These are phyloP conservation scores for Leccinum subgranulosum DNA, from an alignment of 768 basidiomycete species.

Conservation along the genomic window DNA sequence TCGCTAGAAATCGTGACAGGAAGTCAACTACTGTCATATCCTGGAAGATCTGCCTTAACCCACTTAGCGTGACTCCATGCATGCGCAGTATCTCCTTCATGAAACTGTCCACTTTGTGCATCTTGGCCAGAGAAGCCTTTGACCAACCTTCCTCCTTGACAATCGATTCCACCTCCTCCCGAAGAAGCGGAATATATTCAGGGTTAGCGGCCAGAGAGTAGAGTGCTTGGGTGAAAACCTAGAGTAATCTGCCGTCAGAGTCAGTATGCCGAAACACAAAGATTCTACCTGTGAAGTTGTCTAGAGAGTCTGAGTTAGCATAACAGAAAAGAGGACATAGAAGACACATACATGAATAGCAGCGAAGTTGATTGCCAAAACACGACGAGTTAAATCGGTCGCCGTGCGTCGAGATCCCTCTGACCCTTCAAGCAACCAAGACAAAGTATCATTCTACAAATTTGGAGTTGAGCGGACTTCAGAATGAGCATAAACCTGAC, in stretches of 20 bases:
- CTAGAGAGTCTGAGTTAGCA: neutral
- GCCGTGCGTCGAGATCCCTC: slow-evolving; percentile 8
- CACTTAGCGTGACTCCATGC: slow-evolving; percentile 27
- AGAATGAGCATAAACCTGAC: neutral
- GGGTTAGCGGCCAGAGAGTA: slow-evolving; percentile 11
- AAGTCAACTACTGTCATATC: neutral
- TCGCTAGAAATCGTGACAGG: neutral
- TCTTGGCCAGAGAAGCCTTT: slow-evolving; percentile 13
- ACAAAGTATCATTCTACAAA: slow-evolving; percentile 32
- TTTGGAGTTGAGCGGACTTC: neutral
- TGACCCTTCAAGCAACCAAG: slow-evolving; percentile 32
- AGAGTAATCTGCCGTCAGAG: neutral
- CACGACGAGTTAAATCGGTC: slow-evolving; percentile 21
- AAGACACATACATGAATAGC: slow-evolving; percentile 17
- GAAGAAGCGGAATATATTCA: slow-evolving; percentile 12
- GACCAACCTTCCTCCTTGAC: slow-evolving; percentile 16
- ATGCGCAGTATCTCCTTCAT: slow-evolving; percentile 24
- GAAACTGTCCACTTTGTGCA: slow-evolving; percentile 21
- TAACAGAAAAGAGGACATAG: neutral
- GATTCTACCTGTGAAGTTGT: slow-evolving; percentile 9
- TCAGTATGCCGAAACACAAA: neutral
- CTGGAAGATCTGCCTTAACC: neutral
- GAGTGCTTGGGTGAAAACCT: slow-evolving; percentile 13
- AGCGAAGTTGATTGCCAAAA: slow-evolving; percentile 22
- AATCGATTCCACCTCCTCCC: slow-evolving; percentile 15